phyloP scores from a whole-genome alignment of 306 rosid species.

The Quercus agrifolia region DNA sequence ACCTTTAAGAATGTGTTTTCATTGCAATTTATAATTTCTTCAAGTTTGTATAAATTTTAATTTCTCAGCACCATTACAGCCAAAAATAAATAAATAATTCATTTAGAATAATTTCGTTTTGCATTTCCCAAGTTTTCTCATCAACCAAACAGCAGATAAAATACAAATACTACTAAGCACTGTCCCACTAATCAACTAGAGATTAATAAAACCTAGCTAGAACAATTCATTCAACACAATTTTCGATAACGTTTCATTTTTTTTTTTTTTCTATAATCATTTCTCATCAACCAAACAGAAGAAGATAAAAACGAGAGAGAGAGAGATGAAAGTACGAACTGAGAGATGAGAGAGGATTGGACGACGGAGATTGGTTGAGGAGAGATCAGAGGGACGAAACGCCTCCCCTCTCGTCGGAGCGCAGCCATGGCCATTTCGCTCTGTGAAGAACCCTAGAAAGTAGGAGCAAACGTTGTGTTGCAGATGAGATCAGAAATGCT shows the following conservation, averaged over 20 bases:
- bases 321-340: constrained; percentile 21
- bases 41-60: background rate
- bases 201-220: background rate
- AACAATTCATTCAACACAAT: too few species aligned
- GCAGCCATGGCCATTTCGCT: constrained; percentile 66
- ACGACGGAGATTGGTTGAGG: constrained; percentile 47
- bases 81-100: background rate
- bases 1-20: background rate
- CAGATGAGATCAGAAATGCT: too few species aligned
- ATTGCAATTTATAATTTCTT: background rate
- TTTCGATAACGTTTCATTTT: too few species aligned
- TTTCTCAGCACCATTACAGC: background rate
- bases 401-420: constrained; percentile 90
- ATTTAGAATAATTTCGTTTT: background rate
- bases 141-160: background rate
- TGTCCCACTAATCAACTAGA: background rate
- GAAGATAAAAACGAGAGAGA: background rate
- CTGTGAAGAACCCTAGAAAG: constrained; percentile 37
- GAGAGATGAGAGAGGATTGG: constrained; percentile 45
- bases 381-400: constrained; percentile 56
- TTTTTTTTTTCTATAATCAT: too few species aligned
- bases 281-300: constrained; percentile 17
- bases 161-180: background rate
- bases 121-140: background rate
- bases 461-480: background rate